A percentile compares a stretch with the other conserved stretches of the same genome.
phyloP scores from a whole-genome alignment of 177 flowering plant species.

The Telopea speciosissima region DNA sequence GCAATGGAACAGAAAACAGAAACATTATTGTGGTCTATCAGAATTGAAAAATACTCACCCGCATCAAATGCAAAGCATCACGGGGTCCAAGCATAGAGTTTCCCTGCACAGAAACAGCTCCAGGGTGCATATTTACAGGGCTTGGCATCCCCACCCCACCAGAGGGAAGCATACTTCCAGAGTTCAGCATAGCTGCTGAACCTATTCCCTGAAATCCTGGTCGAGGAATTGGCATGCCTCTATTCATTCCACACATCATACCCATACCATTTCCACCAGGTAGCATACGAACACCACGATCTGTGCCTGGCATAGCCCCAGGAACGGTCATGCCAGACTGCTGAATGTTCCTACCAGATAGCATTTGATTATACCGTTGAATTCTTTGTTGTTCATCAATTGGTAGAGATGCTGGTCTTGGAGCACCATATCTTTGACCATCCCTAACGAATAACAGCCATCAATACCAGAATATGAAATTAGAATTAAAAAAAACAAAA shows the following conservation, averaged over 20 bases:
- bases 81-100: conserved; percentile 65
- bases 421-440: conserved; percentile 46
- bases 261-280: conserved; percentile 72
- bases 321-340: conserved; percentile 50
- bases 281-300: conserved; percentile 54
- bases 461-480: background rate
- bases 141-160: conserved; percentile 52
- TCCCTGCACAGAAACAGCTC: conserved; percentile 63
- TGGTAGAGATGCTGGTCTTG: conserved; percentile 51
- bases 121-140: conserved; percentile 57
- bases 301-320: conserved; percentile 48
- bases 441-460: conserved; percentile 33
- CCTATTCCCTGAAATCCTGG: conserved; percentile 74
- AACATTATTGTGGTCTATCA: background rate
- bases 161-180: conserved; percentile 64
- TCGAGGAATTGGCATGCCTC: conserved; percentile 67
- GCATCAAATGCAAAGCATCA: conserved; percentile 63
- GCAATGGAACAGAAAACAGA: background rate
- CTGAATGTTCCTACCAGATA: conserved; percentile 57
- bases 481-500: background rate
- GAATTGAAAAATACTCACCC: conserved; percentile 39
- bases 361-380: conserved; percentile 63
- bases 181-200: conserved; percentile 50
- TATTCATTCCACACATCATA: conserved; percentile 36
- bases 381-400: conserved; percentile 76